These are phyloP conservation scores for Apiotrichum akiyoshidainum DNA, from an alignment of 1,284 basidiomycete species.

Conservation along the genomic window DNA sequence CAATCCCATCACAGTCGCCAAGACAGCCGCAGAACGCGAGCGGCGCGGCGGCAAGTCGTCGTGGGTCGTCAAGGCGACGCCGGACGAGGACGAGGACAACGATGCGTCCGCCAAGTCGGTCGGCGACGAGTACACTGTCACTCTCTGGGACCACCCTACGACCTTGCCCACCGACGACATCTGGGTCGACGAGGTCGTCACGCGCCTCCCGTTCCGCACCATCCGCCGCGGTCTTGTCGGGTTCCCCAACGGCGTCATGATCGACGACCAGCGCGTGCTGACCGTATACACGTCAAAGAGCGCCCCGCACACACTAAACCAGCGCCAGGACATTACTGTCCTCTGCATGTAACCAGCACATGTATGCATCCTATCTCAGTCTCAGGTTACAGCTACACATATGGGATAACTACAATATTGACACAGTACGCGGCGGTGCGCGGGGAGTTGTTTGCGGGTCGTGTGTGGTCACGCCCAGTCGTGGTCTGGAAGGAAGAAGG, in stretches of 20 bases:
- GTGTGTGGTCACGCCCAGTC: too few relatives aligned
- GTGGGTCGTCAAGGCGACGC: not conserved
- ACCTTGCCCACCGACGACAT: constrained; percentile 22
- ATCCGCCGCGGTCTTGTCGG: constrained; percentile 21
- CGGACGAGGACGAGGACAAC: constrained; percentile 5
- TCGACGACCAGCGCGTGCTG: constrained; percentile 46
- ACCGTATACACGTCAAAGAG: constrained; percentile 13
- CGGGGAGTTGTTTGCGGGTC: too few relatives aligned
- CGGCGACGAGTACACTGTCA: constrained; percentile 4
- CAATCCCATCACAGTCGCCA: constrained; percentile 30
- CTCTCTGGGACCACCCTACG: constrained; percentile 15
- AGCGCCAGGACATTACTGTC: constrained; percentile 36
- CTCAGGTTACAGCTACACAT: too few relatives aligned
- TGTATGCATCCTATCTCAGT: too few relatives aligned
- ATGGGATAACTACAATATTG: too few relatives aligned
- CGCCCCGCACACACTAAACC: not conserved
- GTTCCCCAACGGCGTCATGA: constrained; percentile 43
- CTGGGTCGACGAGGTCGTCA: constrained; percentile 33
- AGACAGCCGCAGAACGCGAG: not conserved
- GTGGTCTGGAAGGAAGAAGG: too few relatives aligned
- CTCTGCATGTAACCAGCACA: constrained; percentile 18
- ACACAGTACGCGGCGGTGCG: too few relatives aligned
- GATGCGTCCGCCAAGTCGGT: not conserved
- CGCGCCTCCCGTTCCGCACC: constrained; percentile 30
- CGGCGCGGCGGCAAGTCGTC: not conserved